Conservation (phyloP, 768 basidiomycete genomes). For the Amanita exitialis region DNA sequence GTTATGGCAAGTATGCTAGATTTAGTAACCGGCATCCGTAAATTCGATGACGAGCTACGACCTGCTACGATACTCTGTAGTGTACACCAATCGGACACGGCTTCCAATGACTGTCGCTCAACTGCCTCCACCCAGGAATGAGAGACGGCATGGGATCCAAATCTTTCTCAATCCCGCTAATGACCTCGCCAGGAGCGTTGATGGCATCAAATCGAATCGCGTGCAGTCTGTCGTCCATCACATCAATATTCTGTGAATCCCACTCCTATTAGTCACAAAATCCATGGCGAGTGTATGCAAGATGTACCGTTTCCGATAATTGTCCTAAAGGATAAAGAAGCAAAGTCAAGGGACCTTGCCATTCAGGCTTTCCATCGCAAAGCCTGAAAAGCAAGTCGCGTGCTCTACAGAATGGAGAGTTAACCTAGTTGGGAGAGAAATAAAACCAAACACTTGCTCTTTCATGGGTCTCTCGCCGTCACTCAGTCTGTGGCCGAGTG, state of each 20-base stretch:
- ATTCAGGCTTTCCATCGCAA: conserved; percentile 3
- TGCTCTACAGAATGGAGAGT: neutral
- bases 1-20: neutral
- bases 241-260: conserved; percentile 35
- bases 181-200: neutral
- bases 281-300: neutral
- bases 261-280: conserved; percentile 30
- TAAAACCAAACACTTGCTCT: conserved; percentile 21
- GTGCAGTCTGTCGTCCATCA: conserved; percentile 47
- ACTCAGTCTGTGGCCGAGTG: conserved; percentile 29
- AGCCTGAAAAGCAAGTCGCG: neutral
- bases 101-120: conserved; percentile 38
- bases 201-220: neutral
- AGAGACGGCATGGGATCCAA: neutral
- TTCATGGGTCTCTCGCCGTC: conserved; percentile 12
- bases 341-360: conserved; percentile 14
- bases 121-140: conserved; percentile 39
- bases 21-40: neutral
- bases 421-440: neutral
- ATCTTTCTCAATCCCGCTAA: neutral
- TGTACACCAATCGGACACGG: conserved; percentile 63
- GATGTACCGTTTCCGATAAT: conserved; percentile 13
- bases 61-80: neutral
- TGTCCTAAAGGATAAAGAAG: conserved; percentile 12
- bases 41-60: neutral